Conservation (phyloP, 78 protist genomes). For the Dictyostelium purpureum region DNA sequence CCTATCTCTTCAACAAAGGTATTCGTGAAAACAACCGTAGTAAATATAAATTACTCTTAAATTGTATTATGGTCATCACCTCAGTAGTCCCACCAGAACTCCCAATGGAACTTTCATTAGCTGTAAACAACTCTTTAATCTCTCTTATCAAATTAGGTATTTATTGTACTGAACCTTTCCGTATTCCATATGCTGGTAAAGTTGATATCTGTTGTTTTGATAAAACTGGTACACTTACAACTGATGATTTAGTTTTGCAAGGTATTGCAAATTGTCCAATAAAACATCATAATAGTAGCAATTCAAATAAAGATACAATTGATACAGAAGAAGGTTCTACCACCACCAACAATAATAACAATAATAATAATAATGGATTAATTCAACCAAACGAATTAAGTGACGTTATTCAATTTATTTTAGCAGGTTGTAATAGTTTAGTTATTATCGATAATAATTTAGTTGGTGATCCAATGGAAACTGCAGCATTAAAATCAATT, state of each 20-base stretch:
- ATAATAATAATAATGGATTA: neutral
- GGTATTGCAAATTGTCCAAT: conserved; percentile 84
- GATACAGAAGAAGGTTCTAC: neutral
- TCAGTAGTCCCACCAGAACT: conserved; percentile 99
- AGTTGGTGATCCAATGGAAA: conserved; percentile 98
- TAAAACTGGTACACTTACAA: conserved; percentile 99
- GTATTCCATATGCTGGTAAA: conserved; percentile 99
- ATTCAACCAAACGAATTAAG: neutral
- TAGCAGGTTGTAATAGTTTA: conserved; percentile 96
- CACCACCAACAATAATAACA: neutral
- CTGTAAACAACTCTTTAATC: conserved; percentile 91
- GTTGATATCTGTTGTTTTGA: conserved; percentile 98
- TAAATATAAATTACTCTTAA: conserved; percentile 90
- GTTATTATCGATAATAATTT: conserved; percentile 38
- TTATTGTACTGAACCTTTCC: conserved; percentile 99
- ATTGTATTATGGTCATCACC: conserved; percentile 95
- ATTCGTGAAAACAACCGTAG: conserved; percentile 56
- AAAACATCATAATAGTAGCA: neutral
- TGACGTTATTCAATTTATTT: conserved; percentile 3
- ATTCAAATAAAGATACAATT: neutral
- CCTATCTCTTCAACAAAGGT: conserved; percentile 87
- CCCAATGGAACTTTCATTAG: conserved; percentile 98
- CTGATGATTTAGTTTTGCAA: conserved; percentile 89
- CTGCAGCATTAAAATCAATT: conserved; percentile 89
- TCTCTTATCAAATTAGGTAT: conserved; percentile 84